A percentile compares a stretch with the other conserved stretches of the same genome.
Conservation (phyloP, 1,284 basidiomycete species). For the Meripilus lineatus region DNA sequence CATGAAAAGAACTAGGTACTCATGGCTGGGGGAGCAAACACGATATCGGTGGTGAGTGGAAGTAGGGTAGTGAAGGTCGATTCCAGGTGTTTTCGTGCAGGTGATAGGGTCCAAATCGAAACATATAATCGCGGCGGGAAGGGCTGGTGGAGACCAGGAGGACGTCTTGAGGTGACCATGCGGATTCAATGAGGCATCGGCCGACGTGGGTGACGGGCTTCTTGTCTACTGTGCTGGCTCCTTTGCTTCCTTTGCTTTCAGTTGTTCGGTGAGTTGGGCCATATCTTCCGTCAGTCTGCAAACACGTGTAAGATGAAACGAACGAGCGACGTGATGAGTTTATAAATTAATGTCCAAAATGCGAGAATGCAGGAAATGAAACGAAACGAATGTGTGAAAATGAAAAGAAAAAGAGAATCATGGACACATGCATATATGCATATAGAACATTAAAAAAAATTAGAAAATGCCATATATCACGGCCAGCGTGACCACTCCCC, state of each 20-base stretch:
- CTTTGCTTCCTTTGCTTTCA: conserved; percentile 26
- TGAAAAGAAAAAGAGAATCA: conserved; percentile 12
- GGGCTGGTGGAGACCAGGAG: neutral
- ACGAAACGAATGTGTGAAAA: conserved; percentile 13
- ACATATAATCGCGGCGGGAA: neutral
- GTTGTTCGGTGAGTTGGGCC: conserved; percentile 40
- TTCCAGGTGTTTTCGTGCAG: neutral
- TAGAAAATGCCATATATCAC: conserved; percentile 51
- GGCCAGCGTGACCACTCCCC: conserved; percentile 49
- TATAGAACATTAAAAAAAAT: too few relatives aligned
- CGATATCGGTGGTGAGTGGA: neutral
- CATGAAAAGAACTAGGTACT: neutral
- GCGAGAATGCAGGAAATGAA: conserved; percentile 19
- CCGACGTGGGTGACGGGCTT: neutral
- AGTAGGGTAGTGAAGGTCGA: neutral
- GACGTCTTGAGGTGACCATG: conserved; percentile 3
- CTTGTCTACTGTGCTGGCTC: conserved; percentile 1
- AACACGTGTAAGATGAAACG: conserved; percentile 34
- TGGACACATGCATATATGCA: too few relatives aligned
- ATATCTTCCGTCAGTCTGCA: conserved; percentile 65
- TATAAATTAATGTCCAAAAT: conserved; percentile 36
- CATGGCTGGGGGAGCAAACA: neutral
- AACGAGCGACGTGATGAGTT: conserved; percentile 36
- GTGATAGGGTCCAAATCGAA: neutral
- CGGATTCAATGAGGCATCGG: conserved; percentile 19